Evolutionary conservation across 176 grass and related monocot species (phyloP), one percentile per base, ranked within the genome.

Genomic region (Metroxylon sagu): DNA sequence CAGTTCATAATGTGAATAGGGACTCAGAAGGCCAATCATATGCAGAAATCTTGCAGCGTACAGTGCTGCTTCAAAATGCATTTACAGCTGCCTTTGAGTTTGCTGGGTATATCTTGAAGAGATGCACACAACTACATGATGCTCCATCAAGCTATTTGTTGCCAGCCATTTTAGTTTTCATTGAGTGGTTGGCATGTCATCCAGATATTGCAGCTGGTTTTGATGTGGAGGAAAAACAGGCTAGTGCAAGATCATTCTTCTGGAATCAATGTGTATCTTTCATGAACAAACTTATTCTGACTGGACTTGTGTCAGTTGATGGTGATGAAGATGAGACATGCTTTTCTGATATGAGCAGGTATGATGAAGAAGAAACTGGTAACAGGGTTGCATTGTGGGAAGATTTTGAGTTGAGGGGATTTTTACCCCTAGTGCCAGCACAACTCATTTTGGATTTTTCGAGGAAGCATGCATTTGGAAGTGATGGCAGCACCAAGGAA

Each of bases 151-250:
- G 86, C 71, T 85, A 79, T 58, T 86, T 79, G 62, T 65, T 96
- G 64, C 81, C 83, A 68, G 83, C 77, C 26, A 77, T 96, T 71
- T 31, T 96, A 59, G 80, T 96, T 26, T 96, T 76, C 49, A 80
- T 96, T 6, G 91, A 96, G 69, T 96, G 91, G 91, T 54, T 96
- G 51, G 91, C 91, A 14, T 87, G 68, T 66, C 77, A 96, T 81
- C 74, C 71, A 4, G 86, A 96, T 61, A 68, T 90, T 29, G 75
- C 83, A 68, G 49, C 69, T 50, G 60, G 79, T 64, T 79, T 75
- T 61, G 64, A 69, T 56, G 29, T 82, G 71, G 86, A 87, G 16
- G 86, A 96, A 83, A 87, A 84, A 16, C 86, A 84, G 76, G 76
- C 70, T 0, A 71, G 30, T 77, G 91, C 91, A 23, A 76, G 83